Percentiles rank a stretch among this genome's conserved stretches.
These are phyloP conservation scores for Spergularia azorica DNA, from an alignment of 179 eudicot genomes.

Conservation along the genomic window DNA sequence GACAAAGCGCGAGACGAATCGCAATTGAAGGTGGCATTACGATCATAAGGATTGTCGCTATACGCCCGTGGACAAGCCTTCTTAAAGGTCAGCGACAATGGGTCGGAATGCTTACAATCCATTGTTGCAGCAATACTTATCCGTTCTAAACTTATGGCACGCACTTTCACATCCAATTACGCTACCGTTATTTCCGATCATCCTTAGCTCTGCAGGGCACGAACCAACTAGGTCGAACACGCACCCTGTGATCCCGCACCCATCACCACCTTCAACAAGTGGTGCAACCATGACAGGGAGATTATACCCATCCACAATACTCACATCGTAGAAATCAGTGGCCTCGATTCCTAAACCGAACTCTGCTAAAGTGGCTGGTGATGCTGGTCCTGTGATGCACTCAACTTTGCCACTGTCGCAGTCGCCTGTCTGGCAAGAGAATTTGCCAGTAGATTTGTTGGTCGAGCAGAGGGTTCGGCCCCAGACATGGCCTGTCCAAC, in stretches of 20 bases:
- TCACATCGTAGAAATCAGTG: constrained; percentile 14
- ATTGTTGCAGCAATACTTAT: constrained; percentile 22
- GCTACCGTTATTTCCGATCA: neutral
- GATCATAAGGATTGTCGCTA: constrained; percentile 20
- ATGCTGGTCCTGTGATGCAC: neutral
- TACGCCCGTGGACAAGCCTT: constrained; percentile 27
- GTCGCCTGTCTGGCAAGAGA: constrained; percentile 18
- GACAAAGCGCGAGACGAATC: neutral
- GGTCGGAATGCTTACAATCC: constrained; percentile 16
- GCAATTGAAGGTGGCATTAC: constrained; percentile 12
- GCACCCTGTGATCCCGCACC: constrained; percentile 24
- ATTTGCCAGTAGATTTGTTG: neutral
- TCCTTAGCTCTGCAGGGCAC: constrained; percentile 17
- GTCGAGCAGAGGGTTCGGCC: constrained; percentile 20
- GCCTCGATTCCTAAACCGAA: neutral
- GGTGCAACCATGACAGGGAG: constrained; percentile 26
- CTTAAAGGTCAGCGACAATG: constrained; percentile 8
- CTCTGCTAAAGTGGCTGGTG: constrained; percentile 6
- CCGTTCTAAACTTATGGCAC: constrained; percentile 16
- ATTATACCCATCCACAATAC: constrained; percentile 27
- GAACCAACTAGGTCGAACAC: constrained; percentile 8
- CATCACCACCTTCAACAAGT: neutral
- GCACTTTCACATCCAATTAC: constrained; percentile 26
- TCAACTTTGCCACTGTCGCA: constrained; percentile 14
- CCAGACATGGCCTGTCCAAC: neutral